Evolutionary conservation across 2,329 filamentous ascomycete genomes (phyloP).

Genomic region (Verticillium isaacii): DNA sequence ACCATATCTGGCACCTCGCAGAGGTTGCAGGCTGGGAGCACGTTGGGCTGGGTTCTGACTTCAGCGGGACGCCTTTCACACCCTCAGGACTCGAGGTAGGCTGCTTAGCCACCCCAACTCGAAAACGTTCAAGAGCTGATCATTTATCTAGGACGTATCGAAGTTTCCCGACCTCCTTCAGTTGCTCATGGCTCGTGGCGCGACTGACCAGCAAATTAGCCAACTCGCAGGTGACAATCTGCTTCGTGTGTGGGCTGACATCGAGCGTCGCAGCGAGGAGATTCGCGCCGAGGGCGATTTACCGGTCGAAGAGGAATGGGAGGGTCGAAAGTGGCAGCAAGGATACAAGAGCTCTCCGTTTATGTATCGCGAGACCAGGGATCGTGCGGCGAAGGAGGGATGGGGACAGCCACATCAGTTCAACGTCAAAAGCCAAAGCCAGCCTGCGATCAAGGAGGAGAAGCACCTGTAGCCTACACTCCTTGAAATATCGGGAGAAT

Average conservation of each 20-base stretch:
- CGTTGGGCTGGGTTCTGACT: slow-evolving; percentile 31
- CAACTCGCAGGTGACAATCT: slow-evolving; percentile 22
- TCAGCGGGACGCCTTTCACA: slow-evolving; percentile 24
- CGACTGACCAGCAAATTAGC: slow-evolving; percentile 21
- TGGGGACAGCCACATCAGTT: neutral
- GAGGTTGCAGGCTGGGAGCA: slow-evolving; percentile 27
- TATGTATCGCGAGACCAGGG: slow-evolving; percentile 14
- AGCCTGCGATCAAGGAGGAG: too few species aligned
- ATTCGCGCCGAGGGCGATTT: slow-evolving; percentile 18
- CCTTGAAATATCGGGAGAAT: too few species aligned
- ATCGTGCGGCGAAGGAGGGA: slow-evolving; percentile 10
- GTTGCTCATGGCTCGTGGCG: slow-evolving; percentile 22
- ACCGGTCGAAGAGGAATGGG: slow-evolving; percentile 23
- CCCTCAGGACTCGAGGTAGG: slow-evolving; percentile 20
- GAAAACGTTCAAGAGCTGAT: slow-evolving; percentile 4
- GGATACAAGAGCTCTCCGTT: slow-evolving; percentile 18
- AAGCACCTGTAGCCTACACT: too few species aligned
- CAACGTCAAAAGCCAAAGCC: too few species aligned
- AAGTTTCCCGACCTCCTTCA: slow-evolving; percentile 28
- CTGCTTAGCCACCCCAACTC: neutral
- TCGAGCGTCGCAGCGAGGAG: slow-evolving; percentile 19
- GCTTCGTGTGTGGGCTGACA: slow-evolving; percentile 21
- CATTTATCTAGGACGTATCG: slow-evolving; percentile 18
- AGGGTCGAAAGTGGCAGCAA: slow-evolving; percentile 20
- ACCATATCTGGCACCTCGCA: slow-evolving; percentile 25